Evolutionary conservation across 108 stramenopile genomes (phyloP), one percentile per base, ranked within the genome.

Genomic region (Ochromonas danica): DNA sequence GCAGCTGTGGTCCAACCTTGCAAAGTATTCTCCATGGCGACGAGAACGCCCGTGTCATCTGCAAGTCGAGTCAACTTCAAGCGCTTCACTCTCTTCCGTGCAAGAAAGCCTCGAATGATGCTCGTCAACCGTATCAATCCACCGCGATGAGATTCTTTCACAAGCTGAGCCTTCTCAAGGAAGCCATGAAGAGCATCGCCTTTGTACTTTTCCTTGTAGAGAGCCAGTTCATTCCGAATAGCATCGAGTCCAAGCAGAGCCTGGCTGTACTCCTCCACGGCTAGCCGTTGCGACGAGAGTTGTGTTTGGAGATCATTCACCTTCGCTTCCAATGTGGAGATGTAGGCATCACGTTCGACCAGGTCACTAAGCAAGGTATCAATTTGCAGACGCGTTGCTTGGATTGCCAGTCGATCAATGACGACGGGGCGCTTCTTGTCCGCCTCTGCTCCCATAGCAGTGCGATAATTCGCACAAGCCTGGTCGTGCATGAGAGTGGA

Each of bases 11-110:
- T n/a, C n/a, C n/a, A n/a, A n/a, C n/a, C n/a, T 36, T 75, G 72
- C 10, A 33, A 35, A 28, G 72, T 75, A 10, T 42, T 42, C 10
- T 41, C 31, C 72, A 75, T 75, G 14, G 72, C 72, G 28, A 75
- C 72, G 31, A 75, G 72, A 14, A 42, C 40, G 17, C 40, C 40
- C 3, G 36, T 27, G 6, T 45, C 51, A 14, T 75, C 31, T 38
- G 72, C 72, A 6, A 33, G 3, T 57, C 31, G 36, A 60, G 6
- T 14, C 14, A 75, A 10, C 38, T 39, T 75, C 36, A 75, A 57
- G 3, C 25, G 36, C 40, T 45, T 6, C 3, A 60, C 17, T 36
- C 45, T 28, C 38, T 45, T 27, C 10, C 72, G 36, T 75, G 40
- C 72, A 3, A 75, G 14, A 41, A 42, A 75, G 3, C 72, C 72